Conservation (phyloP, 2,329 filamentous ascomycete species). For the Aplosporella prunicola region DNA sequence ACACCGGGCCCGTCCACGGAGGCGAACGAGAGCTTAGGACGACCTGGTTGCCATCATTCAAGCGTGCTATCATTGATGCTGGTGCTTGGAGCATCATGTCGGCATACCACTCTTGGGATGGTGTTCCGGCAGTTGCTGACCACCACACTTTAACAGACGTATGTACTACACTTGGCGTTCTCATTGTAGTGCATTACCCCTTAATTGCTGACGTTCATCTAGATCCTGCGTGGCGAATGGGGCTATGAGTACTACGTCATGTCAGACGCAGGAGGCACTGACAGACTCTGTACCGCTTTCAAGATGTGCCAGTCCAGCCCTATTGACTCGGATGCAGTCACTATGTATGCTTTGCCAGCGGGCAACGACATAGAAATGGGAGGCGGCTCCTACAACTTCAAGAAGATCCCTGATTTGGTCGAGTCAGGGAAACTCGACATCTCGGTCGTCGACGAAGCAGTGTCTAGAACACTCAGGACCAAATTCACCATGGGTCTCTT, state of each 20-base stretch:
- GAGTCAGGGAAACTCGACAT: conserved; percentile 51
- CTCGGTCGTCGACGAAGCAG: conserved; percentile 54
- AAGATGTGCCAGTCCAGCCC: conserved; percentile 51
- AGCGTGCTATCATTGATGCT: conserved; percentile 60
- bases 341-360: conserved; percentile 53
- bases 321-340: conserved; percentile 57
- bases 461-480: conserved; percentile 53
- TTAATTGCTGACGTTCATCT: too few relatives aligned
- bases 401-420: conserved; percentile 56
- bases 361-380: conserved; percentile 71
- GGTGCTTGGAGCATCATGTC: conserved; percentile 63
- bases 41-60: conserved; percentile 51
- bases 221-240: conserved; percentile 61
- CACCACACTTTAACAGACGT: conserved; percentile 50
- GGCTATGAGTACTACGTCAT: conserved; percentile 61
- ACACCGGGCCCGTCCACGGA: conserved; percentile 52
- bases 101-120: conserved; percentile 66
- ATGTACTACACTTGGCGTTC: neutral
- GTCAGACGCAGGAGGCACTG: conserved; percentile 61
- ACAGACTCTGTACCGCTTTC: conserved; percentile 56
- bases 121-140: conserved; percentile 57
- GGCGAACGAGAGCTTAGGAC: conserved; percentile 47
- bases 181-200: too few relatives aligned
- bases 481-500: conserved; percentile 66
- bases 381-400: conserved; percentile 62